phyloP scores from a whole-genome alignment of 768 basidiomycete genomes.

The Boletus subparvulus region DNA sequence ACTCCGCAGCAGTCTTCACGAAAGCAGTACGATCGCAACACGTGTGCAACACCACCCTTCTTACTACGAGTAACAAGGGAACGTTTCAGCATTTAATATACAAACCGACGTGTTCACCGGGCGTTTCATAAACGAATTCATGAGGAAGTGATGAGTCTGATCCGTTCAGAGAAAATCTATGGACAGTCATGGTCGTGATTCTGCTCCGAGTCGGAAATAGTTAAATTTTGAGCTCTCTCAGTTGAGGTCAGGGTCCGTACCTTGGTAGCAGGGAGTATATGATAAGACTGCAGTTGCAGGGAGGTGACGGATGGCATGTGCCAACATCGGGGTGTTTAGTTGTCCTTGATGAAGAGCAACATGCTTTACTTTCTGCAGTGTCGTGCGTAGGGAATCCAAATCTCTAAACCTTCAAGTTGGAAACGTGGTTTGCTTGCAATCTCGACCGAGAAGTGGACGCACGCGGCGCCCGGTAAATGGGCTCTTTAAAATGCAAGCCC shows the following conservation, averaged over 20 bases:
- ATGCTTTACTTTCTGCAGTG: neutral
- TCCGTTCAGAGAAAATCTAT: constrained; percentile 23
- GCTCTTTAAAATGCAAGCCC: too few relatives aligned
- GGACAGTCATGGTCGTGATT: constrained; percentile 30
- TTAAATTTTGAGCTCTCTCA: neutral
- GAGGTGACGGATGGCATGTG: too few relatives aligned
- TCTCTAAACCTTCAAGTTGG: too few relatives aligned
- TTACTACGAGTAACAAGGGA: neutral
- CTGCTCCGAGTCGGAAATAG: constrained; percentile 13
- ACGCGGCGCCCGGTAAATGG: too few relatives aligned
- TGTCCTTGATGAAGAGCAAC: neutral
- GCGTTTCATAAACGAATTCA: constrained; percentile 45
- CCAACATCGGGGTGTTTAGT: neutral
- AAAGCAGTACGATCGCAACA: constrained; percentile 63
- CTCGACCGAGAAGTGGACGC: neutral
- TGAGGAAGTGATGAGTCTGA: constrained; percentile 51
- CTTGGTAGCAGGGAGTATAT: neutral
- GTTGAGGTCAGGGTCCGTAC: neutral
- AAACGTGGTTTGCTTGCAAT: too few relatives aligned
- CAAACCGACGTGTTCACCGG: constrained; percentile 20
- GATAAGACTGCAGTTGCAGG: too few relatives aligned
- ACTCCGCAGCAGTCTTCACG: constrained; percentile 48
- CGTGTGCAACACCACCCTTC: constrained; percentile 50
- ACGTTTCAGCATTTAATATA: neutral
- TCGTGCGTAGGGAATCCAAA: neutral